Evolutionary conservation across 1,139 yeast species (phyloP).

Genomic region (Kodamaea anthophila): DNA sequence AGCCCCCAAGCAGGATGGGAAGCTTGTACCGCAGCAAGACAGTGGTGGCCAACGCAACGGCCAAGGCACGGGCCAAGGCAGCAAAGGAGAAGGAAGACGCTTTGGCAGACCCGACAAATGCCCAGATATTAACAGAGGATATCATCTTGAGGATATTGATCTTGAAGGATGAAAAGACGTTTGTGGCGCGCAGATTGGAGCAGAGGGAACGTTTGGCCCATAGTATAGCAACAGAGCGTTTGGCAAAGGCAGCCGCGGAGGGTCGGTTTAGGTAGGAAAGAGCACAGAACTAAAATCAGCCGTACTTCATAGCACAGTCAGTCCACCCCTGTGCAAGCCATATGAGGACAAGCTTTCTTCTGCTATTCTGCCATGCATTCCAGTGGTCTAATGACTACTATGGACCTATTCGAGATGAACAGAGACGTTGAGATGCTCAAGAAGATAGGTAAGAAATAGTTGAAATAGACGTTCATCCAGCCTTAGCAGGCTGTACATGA

Average conservation of each 20-base stretch:
- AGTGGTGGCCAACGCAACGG: constrained; percentile 68
- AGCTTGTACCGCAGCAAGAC: constrained; percentile 61
- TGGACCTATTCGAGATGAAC: too few species aligned
- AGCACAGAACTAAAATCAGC: too few species aligned
- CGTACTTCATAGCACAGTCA: too few species aligned
- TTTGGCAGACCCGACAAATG: constrained; percentile 49
- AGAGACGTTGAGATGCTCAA: too few species aligned
- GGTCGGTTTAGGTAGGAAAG: too few species aligned
- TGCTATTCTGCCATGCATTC: too few species aligned
- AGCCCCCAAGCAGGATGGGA: constrained; percentile 38
- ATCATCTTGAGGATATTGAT: constrained; percentile 57
- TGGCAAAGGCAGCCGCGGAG: constrained; percentile 42
- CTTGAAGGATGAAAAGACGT: constrained; percentile 36
- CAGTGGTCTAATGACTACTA: too few species aligned
- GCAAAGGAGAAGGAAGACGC: constrained; percentile 46
- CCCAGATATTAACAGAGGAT: constrained; percentile 58
- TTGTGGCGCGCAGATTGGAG: constrained; percentile 50
- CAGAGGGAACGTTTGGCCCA: constrained; percentile 60
- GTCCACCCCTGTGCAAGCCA: too few species aligned
- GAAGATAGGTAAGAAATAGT: too few species aligned
- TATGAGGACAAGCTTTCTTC: too few species aligned
- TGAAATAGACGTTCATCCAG: too few species aligned
- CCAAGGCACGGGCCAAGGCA: constrained; percentile 50
- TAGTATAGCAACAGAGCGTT: constrained; percentile 57
- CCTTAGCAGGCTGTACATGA: too few species aligned